Percentiles rank a stretch among this genome's conserved stretches.
Conservation (phyloP, 768 basidiomycete species). For the Kwoniella mangroviensis region DNA sequence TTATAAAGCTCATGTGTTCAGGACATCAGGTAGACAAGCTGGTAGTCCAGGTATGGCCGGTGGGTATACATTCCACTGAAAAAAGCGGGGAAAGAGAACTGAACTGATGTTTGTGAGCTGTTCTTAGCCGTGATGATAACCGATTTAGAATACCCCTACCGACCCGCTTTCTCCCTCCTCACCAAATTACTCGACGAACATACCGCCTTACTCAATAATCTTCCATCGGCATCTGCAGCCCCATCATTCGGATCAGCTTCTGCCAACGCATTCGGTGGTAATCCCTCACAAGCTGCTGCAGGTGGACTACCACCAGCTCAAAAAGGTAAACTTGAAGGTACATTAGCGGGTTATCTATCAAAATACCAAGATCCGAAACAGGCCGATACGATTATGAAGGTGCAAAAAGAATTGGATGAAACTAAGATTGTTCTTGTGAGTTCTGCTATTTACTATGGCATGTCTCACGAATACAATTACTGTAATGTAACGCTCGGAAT, state of each 20-base stretch:
- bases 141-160: constrained; percentile 93
- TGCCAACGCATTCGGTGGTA: constrained; percentile 44
- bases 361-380: constrained; percentile 97
- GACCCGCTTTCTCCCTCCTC: constrained; percentile 93
- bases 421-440: constrained; percentile 96
- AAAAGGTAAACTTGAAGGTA: constrained; percentile 57
- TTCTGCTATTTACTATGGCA: constrained; percentile 15
- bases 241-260: constrained; percentile 45
- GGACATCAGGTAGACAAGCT: constrained; percentile 76
- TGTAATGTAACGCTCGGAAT: too few relatives aligned
- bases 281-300: constrained; percentile 53
- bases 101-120: too few relatives aligned
- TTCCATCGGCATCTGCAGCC: constrained; percentile 47
- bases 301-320: constrained; percentile 77
- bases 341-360: constrained; percentile 68
- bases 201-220: constrained; percentile 67
- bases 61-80: constrained; percentile 55
- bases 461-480: too few relatives aligned
- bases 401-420: constrained; percentile 97
- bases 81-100: too few relatives aligned
- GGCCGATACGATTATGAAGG: constrained; percentile 97
- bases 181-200: constrained; percentile 94
- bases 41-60: constrained; percentile 66
- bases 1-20: constrained; percentile 90
- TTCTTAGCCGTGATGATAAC: constrained; percentile 81